phyloP scores from a whole-genome alignment of 176 grass and related monocot species.

The Juncus inflexus region DNA sequence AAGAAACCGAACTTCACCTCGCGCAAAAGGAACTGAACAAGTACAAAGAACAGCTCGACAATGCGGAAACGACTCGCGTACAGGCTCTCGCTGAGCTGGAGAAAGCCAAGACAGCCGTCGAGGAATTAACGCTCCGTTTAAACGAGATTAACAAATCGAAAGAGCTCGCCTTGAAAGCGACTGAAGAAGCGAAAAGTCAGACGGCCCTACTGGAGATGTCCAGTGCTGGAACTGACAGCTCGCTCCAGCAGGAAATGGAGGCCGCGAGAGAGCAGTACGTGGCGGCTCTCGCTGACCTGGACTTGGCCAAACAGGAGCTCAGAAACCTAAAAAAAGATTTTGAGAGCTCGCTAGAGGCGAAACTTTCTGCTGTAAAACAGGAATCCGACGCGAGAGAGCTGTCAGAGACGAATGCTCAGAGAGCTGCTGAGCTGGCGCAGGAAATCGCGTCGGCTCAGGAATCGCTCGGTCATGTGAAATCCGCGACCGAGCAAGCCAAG shows the following conservation, averaged over 20 bases:
- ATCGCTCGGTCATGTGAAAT: conserved; percentile 67
- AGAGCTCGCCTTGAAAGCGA: conserved; percentile 66
- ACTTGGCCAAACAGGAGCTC: conserved; percentile 84
- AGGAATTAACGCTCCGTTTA: conserved; percentile 60
- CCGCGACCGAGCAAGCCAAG: conserved; percentile 68
- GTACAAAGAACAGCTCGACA: conserved; percentile 80
- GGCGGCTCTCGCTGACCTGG: conserved; percentile 73
- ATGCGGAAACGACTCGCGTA: conserved; percentile 65
- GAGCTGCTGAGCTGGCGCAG: conserved; percentile 52
- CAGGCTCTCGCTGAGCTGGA: conserved; percentile 84
- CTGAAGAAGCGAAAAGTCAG: conserved; percentile 67
- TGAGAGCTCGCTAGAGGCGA: conserved; percentile 71
- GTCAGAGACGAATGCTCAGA: conserved; percentile 62
- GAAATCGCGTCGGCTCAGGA: conserved; percentile 67
- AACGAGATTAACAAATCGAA: conserved; percentile 80
- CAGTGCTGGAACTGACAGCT: conserved; percentile 49
- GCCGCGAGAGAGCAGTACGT: conserved; percentile 66
- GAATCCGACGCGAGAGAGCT: conserved; percentile 68
- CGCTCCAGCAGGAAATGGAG: conserved; percentile 73
- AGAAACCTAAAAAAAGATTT: conserved; percentile 94
- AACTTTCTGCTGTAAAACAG: conserved; percentile 64
- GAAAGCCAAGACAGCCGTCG: conserved; percentile 73
- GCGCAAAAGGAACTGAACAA: conserved; percentile 87
- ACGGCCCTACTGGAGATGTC: conserved; percentile 64
- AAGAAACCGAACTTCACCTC: conserved; percentile 86